phyloP scores from a whole-genome alignment of 148 eudicot genomes.

The Dysphania ambrosioides region DNA sequence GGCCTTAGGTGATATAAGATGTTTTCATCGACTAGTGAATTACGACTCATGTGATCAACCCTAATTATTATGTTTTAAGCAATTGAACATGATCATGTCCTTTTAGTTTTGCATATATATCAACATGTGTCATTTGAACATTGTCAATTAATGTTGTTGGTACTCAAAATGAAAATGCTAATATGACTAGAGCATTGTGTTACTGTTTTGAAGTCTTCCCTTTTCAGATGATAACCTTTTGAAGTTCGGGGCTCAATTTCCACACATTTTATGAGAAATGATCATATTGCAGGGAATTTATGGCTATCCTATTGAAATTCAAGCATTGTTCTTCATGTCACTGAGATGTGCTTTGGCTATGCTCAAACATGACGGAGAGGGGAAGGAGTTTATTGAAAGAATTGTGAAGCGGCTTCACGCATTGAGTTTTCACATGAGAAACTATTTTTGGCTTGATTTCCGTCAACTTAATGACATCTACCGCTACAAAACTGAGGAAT shows the following conservation, averaged over 20 bases:
- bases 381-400: slow-evolving; percentile 84
- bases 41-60: neutral
- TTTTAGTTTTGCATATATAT: neutral
- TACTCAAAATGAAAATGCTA: neutral
- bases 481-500: slow-evolving; percentile 94
- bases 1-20: neutral
- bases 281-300: slow-evolving; percentile 67
- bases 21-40: neutral
- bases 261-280: neutral
- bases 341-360: slow-evolving; percentile 72
- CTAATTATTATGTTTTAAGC: neutral
- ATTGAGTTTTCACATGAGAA: slow-evolving; percentile 88
- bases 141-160: neutral
- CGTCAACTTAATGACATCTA: slow-evolving; percentile 87
- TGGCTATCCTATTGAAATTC: slow-evolving; percentile 98
- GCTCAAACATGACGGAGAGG: slow-evolving; percentile 88
- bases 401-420: slow-evolving; percentile 87
- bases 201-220: neutral
- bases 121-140: neutral
- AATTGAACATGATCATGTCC: neutral
- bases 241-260: neutral
- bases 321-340: slow-evolving; percentile 95
- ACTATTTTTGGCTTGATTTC: slow-evolving; percentile 96
- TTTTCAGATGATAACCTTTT: neutral
- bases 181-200: neutral